These are phyloP conservation scores for Teunomyces pallodes DNA, from an alignment of 805 yeast genomes.

Conservation along the genomic window DNA sequence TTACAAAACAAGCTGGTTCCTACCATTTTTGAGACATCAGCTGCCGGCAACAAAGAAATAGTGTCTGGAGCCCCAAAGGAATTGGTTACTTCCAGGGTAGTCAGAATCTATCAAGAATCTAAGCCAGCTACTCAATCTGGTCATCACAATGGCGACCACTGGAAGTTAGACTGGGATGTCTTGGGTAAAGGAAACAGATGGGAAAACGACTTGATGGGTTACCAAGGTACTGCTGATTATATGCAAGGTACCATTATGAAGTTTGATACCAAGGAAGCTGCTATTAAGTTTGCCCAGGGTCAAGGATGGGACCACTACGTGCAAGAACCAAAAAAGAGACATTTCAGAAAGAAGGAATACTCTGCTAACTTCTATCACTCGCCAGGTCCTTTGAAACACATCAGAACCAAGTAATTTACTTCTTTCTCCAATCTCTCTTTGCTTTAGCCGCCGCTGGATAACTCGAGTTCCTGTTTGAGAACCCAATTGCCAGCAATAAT, in stretches of 20 bases:
- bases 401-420: conserved; percentile 63
- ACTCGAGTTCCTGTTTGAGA: neutral
- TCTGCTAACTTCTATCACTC: conserved; percentile 69
- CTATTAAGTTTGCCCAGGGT: conserved; percentile 72
- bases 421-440: neutral
- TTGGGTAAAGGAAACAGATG: conserved; percentile 74
- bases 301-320: conserved; percentile 85
- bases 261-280: conserved; percentile 73
- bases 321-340: conserved; percentile 76
- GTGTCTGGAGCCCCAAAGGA: conserved; percentile 79
- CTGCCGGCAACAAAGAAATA: conserved; percentile 47
- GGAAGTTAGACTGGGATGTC: conserved; percentile 87
- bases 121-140: conserved; percentile 85
- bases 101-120: conserved; percentile 72
- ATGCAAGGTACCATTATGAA: conserved; percentile 78
- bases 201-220: conserved; percentile 89
- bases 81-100: conserved; percentile 58
- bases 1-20: conserved; percentile 21
- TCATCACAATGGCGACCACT: conserved; percentile 46
- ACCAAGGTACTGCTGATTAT: conserved; percentile 75
- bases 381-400: conserved; percentile 69
- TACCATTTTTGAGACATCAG: conserved; percentile 19
- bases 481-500: too few species aligned
- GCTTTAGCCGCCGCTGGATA: neutral
- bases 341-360: conserved; percentile 72